Evolutionary conservation across 1,139 yeast species (phyloP).

Genomic region (Geotrichum phurueaensis): DNA sequence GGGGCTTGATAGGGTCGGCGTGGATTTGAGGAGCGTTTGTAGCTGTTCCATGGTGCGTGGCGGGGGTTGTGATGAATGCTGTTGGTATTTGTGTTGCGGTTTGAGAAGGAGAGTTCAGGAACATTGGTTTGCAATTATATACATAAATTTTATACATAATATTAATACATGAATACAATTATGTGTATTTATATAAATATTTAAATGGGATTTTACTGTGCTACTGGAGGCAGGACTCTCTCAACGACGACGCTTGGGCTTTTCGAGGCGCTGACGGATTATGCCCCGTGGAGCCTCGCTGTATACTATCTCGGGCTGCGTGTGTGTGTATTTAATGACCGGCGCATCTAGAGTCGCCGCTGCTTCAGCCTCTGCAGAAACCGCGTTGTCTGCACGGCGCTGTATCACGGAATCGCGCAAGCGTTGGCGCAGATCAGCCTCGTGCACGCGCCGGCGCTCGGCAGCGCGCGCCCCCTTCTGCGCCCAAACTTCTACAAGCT

Average conservation of each 20-base stretch:
- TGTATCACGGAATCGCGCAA: background rate
- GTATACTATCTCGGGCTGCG: background rate
- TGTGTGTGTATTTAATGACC: background rate
- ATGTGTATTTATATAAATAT: background rate
- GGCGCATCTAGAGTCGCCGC: background rate
- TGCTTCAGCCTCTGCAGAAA: background rate
- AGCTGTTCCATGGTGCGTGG: slow-evolving; percentile 23
- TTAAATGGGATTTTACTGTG: background rate
- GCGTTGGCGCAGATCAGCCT: background rate
- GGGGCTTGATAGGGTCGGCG: slow-evolving; percentile 15
- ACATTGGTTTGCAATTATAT: background rate
- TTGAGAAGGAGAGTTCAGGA: background rate
- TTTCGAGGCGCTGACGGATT: background rate
- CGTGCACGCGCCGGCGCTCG: background rate
- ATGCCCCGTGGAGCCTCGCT: background rate
- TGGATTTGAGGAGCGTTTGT: slow-evolving; percentile 18
- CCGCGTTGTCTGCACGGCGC: background rate
- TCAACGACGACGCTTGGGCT: background rate
- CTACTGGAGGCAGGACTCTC: background rate
- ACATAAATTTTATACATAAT: too few species aligned
- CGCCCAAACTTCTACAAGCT: background rate
- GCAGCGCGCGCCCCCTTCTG: background rate
- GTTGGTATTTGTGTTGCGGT: background rate
- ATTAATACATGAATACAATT: too few species aligned
- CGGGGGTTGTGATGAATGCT: background rate